Evolutionary conservation across 1,284 basidiomycete genomes (phyloP).

Genomic region (Ceratobasidium sp.): DNA sequence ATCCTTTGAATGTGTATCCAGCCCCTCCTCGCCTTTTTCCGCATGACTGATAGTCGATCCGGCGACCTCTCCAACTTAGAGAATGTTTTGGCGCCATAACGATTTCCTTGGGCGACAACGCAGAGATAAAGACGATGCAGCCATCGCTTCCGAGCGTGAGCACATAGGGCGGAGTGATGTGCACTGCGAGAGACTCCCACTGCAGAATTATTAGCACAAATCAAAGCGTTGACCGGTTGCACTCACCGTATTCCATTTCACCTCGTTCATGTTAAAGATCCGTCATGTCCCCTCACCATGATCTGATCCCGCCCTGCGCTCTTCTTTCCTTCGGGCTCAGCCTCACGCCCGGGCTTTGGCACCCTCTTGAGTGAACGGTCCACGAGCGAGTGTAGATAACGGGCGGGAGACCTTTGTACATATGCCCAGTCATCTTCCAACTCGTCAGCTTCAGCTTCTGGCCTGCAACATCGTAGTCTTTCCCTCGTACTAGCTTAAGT

Average conservation of each 20-base stretch:
- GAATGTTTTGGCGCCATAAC: conserved; percentile 95
- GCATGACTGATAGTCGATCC: conserved; percentile 72
- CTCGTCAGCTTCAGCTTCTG: conserved; percentile 72
- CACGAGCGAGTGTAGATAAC: conserved; percentile 91
- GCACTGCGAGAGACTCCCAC: conserved; percentile 82
- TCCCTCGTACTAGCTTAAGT: conserved; percentile 72
- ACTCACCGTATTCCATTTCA: conserved; percentile 91
- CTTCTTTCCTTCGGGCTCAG: conserved; percentile 50
- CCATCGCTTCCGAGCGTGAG: conserved; percentile 97
- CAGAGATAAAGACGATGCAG: conserved; percentile 96
- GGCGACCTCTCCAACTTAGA: conserved; percentile 70
- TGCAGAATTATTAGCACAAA: conserved; percentile 56
- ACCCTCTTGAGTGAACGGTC: conserved; percentile 79
- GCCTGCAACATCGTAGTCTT: conserved; percentile 70
- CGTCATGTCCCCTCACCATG: conserved; percentile 94
- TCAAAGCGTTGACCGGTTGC: not conserved
- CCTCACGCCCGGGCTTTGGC: conserved; percentile 54
- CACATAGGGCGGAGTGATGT: conserved; percentile 85
- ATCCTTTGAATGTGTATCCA: conserved; percentile 76
- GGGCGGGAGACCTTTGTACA: conserved; percentile 91
- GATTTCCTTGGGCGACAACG: conserved; percentile 80
- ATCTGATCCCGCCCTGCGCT: conserved; percentile 71
- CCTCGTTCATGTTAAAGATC: conserved; percentile 98
- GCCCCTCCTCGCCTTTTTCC: conserved; percentile 86
- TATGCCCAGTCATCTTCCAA: conserved; percentile 97